These are phyloP conservation scores for Ichthyophthirius multifiliis DNA, from an alignment of 169 alveolate genomes.

Conservation along the genomic window DNA sequence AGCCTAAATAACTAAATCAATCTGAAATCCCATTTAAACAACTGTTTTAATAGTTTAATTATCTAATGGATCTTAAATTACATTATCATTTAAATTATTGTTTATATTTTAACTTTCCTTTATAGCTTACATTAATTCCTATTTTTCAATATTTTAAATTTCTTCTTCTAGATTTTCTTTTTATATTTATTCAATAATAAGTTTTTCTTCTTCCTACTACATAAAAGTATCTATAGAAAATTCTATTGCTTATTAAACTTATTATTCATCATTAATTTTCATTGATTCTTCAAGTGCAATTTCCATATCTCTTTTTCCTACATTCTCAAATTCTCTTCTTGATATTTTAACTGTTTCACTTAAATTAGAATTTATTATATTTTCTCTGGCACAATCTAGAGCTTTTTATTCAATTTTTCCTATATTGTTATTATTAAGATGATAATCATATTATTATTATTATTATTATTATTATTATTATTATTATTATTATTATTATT, in stretches of 20 bases:
- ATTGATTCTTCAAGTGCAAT: constrained; percentile 15
- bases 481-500: too few relatives aligned
- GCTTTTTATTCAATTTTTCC: too few relatives aligned
- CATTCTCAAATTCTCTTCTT: constrained; percentile 28
- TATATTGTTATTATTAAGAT: too few relatives aligned
- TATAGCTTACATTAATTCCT: constrained; percentile 51
- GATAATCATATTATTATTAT: too few relatives aligned
- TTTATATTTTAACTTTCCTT: constrained; percentile 45
- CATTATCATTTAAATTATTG: neutral
- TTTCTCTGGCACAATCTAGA: too few relatives aligned
- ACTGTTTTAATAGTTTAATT: constrained; percentile 58
- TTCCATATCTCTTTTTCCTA: constrained; percentile 35
- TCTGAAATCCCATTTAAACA: constrained; percentile 55
- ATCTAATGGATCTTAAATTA: constrained; percentile 35
- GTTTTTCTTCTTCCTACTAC: neutral
- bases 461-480: too few relatives aligned
- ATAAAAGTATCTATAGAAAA: neutral
- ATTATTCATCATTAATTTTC: constrained; percentile 28
- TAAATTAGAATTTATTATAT: neutral
- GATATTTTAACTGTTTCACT: constrained; percentile 16
- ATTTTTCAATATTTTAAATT: constrained; percentile 55
- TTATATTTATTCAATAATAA: neutral
- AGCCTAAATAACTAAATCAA: constrained; percentile 63
- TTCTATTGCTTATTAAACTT: constrained; percentile 53
- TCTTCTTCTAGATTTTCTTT: neutral